A percentile compares a stretch with the other conserved stretches of the same genome.
Conservation (phyloP, 768 basidiomycete genomes). For the Mycena kentingensis region DNA sequence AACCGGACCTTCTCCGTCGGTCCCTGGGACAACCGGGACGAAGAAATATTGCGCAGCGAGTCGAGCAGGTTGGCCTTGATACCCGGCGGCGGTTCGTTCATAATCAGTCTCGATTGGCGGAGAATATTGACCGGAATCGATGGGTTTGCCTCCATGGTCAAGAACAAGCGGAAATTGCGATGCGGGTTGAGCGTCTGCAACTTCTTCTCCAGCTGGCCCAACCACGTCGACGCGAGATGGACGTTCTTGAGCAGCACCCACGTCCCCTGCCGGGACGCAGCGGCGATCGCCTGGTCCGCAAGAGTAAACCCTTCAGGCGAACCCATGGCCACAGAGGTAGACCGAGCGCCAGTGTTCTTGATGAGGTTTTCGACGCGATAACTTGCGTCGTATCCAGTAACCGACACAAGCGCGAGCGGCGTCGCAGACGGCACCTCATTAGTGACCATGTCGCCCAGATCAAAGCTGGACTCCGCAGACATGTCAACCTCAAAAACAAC, state of each 20-base stretch:
- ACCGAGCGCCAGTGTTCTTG: constrained; percentile 72
- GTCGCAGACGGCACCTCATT: constrained; percentile 80
- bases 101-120: constrained; percentile 92
- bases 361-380: constrained; percentile 91
- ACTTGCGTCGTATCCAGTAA: constrained; percentile 97
- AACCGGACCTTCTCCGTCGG: constrained; percentile 91
- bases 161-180: constrained; percentile 92
- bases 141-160: constrained; percentile 97
- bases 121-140: constrained; percentile 95
- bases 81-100: constrained; percentile 98
- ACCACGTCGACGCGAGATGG: constrained; percentile 93
- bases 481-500: constrained; percentile 81
- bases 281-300: constrained; percentile 94
- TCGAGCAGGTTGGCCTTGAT: constrained; percentile 96
- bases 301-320: constrained; percentile 96
- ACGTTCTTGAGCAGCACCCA: constrained; percentile 99
- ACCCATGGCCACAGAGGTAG: constrained; percentile 95
- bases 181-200: constrained; percentile 89
- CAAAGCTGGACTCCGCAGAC: constrained; percentile 70
- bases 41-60: constrained; percentile 73
- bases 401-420: constrained; percentile 88
- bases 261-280: constrained; percentile 88
- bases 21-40: constrained; percentile 75
- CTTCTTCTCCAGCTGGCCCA: constrained; percentile 95
- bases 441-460: constrained; percentile 74